Percentiles rank a stretch among this genome's conserved stretches.
phyloP scores from a whole-genome alignment of 2,329 filamentous ascomycete species.

The Trichoderma lentiforme region DNA sequence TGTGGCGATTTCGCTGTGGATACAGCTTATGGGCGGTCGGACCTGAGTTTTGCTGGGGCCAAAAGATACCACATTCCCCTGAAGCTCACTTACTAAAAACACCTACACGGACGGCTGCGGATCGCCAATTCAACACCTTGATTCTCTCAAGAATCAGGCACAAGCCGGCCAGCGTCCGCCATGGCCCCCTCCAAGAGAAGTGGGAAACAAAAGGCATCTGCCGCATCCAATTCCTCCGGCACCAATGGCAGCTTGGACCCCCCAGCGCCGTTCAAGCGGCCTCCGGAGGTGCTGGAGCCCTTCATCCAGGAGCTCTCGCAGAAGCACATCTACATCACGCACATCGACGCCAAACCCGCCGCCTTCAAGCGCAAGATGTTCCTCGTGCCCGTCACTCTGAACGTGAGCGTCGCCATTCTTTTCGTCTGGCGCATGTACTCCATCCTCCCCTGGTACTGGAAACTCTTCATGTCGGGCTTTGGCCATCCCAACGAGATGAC shows the following conservation, averaged over 20 bases:
- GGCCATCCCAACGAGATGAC: slow-evolving; percentile 65
- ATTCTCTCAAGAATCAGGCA: background rate
- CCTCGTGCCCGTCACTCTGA: slow-evolving; percentile 72
- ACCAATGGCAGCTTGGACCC: slow-evolving; percentile 33
- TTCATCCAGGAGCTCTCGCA: slow-evolving; percentile 66
- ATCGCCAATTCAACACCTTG: background rate
- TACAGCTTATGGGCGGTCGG: slow-evolving; percentile 6
- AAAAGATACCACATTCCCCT: background rate
- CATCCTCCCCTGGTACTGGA: slow-evolving; percentile 70
- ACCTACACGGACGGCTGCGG: background rate
- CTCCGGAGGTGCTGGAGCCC: slow-evolving; percentile 59
- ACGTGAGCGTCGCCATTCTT: slow-evolving; percentile 61
- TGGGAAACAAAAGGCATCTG: slow-evolving; percentile 29
- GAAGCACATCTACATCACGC: slow-evolving; percentile 75
- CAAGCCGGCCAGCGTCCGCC: background rate
- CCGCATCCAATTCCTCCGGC: slow-evolving; percentile 23
- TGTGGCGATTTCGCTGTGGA: background rate
- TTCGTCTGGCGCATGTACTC: slow-evolving; percentile 66
- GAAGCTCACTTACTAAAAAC: slow-evolving; percentile 1
- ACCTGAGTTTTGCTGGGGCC: slow-evolving; percentile 1
- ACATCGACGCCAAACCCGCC: slow-evolving; percentile 69
- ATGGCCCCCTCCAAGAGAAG: slow-evolving; percentile 36
- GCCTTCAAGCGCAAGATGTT: slow-evolving; percentile 82
- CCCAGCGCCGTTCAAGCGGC: slow-evolving; percentile 65
- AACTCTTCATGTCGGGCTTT: slow-evolving; percentile 60